Conservation (phyloP, 805 yeast species). For the Yarrowia keelungensis region DNA sequence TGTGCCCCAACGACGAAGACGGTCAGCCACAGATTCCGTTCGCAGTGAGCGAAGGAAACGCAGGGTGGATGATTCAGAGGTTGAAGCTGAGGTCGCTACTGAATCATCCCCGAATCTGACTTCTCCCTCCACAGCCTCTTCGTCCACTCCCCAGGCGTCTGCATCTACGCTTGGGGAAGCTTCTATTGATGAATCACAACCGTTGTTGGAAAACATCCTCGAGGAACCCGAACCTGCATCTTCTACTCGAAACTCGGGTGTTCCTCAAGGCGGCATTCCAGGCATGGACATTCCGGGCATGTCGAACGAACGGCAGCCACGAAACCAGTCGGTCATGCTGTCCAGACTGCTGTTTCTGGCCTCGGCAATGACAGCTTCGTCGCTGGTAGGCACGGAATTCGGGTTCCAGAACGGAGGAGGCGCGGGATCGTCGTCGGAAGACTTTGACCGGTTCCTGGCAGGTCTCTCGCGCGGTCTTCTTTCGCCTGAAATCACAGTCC, state of each 20-base stretch:
- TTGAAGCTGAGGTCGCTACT: not conserved
- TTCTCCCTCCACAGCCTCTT: not conserved
- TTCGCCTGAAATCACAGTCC: constrained; percentile 51
- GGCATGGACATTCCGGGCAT: constrained; percentile 26
- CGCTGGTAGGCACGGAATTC: constrained; percentile 47
- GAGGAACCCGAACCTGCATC: constrained; percentile 35
- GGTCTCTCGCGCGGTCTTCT: constrained; percentile 54
- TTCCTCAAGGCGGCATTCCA: constrained; percentile 2
- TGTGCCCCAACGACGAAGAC: constrained; percentile 32
- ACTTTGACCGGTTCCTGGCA: constrained; percentile 55
- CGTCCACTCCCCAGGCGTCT: not conserved
- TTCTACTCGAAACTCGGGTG: constrained; percentile 15
- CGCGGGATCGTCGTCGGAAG: constrained; percentile 40
- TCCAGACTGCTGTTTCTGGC: constrained; percentile 56
- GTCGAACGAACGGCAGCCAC: constrained; percentile 1
- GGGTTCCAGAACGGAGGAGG: constrained; percentile 39
- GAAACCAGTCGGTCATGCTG: constrained; percentile 53
- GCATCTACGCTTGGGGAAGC: constrained; percentile 11
- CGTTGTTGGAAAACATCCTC: constrained; percentile 22
- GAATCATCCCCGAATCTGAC: not conserved
- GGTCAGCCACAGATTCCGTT: constrained; percentile 31
- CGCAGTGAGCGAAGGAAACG: constrained; percentile 32
- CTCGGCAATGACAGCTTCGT: constrained; percentile 55
- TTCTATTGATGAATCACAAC: constrained; percentile 27
- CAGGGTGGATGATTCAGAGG: constrained; percentile 6